Conservation (phyloP, 208 protist species). For the Herpetomonas samuelpessoai region DNA sequence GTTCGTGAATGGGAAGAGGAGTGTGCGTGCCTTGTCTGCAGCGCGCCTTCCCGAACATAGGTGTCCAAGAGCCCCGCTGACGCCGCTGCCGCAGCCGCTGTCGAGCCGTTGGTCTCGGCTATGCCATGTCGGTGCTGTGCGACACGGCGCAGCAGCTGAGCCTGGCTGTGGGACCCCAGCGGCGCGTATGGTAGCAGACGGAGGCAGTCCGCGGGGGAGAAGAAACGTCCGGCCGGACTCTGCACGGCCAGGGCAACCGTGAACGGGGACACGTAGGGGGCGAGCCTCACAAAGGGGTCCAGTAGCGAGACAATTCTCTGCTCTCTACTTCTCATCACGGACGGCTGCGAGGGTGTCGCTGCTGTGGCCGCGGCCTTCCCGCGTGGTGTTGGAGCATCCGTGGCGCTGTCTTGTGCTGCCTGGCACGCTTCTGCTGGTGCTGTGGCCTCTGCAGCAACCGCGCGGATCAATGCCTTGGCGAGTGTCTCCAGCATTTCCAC, state of each 20-base stretch:
- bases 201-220: slow-evolving; percentile 57
- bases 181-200: slow-evolving; percentile 54
- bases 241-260: slow-evolving; percentile 36
- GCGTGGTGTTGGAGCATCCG: not conserved
- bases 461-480: slow-evolving; percentile 5
- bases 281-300: slow-evolving; percentile 31
- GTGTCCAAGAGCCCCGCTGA: not conserved
- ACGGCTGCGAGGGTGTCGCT: too few relatives aligned
- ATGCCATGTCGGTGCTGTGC: slow-evolving; percentile 34
- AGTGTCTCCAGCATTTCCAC: slow-evolving; percentile 11
- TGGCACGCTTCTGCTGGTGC: slow-evolving; percentile 1
- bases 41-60: too few relatives aligned
- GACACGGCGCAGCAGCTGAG: slow-evolving; percentile 53
- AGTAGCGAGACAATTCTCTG: slow-evolving; percentile 14
- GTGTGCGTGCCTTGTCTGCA: too few relatives aligned
- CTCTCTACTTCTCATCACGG: too few relatives aligned
- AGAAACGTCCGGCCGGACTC: slow-evolving; percentile 26
- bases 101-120: slow-evolving; percentile 8
- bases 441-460: not conserved
- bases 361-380: too few relatives aligned
- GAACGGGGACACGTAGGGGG: slow-evolving; percentile 51
- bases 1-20: too few relatives aligned
- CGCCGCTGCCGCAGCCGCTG: slow-evolving; percentile 2
- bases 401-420: too few relatives aligned
- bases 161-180: slow-evolving; percentile 42